Conservation (phyloP, 306 rosid species). For the Dryas octopetala region DNA sequence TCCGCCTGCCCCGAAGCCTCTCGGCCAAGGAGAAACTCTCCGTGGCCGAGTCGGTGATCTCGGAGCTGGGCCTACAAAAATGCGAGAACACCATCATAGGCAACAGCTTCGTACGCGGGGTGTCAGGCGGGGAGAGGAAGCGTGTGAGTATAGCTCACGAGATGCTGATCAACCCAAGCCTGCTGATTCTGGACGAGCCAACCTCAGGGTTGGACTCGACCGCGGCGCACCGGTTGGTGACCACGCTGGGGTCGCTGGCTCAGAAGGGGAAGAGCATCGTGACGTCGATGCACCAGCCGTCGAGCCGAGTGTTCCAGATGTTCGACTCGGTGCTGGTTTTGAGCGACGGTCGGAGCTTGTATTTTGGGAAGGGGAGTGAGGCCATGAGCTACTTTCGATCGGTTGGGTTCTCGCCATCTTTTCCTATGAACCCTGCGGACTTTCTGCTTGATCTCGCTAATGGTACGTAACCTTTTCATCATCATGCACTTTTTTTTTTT, state of each 20-base stretch:
- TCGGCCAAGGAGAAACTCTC: slow-evolving; percentile 42
- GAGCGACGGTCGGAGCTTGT: slow-evolving; percentile 69
- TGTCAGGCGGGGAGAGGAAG: slow-evolving; percentile 88
- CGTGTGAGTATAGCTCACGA: slow-evolving; percentile 86
- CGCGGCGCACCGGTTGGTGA: slow-evolving; percentile 64
- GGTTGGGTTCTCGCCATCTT: slow-evolving; percentile 65
- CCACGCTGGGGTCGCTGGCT: slow-evolving; percentile 53
- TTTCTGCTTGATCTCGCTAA: slow-evolving; percentile 92
- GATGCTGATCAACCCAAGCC: slow-evolving; percentile 72
- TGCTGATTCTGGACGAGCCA: slow-evolving; percentile 77
- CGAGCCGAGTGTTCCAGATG: slow-evolving; percentile 82
- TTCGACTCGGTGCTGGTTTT: slow-evolving; percentile 58
- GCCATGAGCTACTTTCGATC: slow-evolving; percentile 69
- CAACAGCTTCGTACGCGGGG: slow-evolving; percentile 72
- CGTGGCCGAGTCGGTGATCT: slow-evolving; percentile 59
- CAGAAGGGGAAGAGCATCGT: slow-evolving; percentile 78
- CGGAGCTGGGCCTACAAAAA: slow-evolving; percentile 62
- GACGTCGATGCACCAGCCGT: slow-evolving; percentile 85
- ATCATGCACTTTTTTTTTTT: too few relatives aligned
- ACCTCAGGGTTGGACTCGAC: slow-evolving; percentile 93
- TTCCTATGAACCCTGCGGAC: slow-evolving; percentile 89
- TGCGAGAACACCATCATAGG: slow-evolving; percentile 78
- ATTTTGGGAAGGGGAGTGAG: slow-evolving; percentile 60
- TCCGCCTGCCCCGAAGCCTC: slow-evolving; percentile 54
- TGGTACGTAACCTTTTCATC: slow-evolving; percentile 50